Conservation (phyloP, 2,329 filamentous ascomycete species). For the Ceratocystis eucalypticola region DNA sequence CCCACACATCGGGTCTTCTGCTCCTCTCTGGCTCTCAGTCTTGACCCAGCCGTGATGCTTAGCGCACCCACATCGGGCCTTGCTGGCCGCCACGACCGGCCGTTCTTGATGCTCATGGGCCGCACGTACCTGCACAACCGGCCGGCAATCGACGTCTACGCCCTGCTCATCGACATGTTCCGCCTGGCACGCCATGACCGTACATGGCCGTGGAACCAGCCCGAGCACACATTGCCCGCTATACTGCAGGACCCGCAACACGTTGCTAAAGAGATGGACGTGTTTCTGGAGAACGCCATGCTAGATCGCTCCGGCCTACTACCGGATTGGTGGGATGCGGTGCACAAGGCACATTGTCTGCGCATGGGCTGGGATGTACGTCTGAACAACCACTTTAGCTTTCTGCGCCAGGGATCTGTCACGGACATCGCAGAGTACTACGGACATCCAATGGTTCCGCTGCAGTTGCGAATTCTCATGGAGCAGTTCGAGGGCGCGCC, state of each 20-base stretch:
- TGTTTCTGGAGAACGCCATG: neutral
- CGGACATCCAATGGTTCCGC: neutral
- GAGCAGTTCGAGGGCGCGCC: neutral
- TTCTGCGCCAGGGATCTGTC: neutral
- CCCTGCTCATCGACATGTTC: constrained; percentile 2
- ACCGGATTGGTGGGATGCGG: neutral
- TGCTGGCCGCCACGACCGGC: neutral
- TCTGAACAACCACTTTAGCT: neutral
- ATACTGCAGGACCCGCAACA: neutral
- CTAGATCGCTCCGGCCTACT: neutral
- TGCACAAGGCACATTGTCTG: neutral
- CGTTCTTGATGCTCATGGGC: neutral
- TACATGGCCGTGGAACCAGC: neutral
- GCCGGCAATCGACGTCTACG: neutral
- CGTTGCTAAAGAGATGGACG: neutral
- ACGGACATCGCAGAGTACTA: neutral
- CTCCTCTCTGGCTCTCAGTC: neutral
- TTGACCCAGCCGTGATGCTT: neutral
- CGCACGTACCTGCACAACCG: neutral
- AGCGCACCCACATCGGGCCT: neutral
- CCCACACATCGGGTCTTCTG: neutral
- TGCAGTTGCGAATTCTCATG: neutral
- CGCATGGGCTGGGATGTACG: neutral
- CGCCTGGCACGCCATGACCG: neutral
- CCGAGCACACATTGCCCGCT: neutral